These are phyloP conservation scores for Citrus sp. DNA, from an alignment of 345 rosid genomes.

Conservation along the genomic window DNA sequence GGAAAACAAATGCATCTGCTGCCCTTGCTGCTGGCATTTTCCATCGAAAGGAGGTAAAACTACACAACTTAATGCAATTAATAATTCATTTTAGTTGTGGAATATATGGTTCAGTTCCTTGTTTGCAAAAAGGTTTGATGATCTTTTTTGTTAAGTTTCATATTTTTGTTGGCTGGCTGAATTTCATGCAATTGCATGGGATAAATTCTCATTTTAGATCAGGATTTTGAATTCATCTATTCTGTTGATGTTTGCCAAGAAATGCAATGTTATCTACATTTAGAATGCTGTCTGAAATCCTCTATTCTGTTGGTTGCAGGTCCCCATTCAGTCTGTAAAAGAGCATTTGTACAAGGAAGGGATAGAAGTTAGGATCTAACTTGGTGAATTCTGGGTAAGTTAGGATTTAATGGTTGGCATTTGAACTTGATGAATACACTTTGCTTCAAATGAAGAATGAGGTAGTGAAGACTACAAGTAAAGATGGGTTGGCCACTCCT, in stretches of 20 bases:
- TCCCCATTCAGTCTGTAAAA: slow-evolving; percentile 73
- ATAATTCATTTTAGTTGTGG: neutral
- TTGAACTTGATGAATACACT: too few relatives aligned
- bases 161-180: neutral
- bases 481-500: too few relatives aligned
- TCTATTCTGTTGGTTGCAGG: slow-evolving; percentile 44
- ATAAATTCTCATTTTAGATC: neutral
- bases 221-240: neutral
- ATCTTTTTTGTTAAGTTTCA: neutral
- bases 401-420: too few relatives aligned
- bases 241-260: neutral
- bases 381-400: neutral
- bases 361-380: slow-evolving; percentile 73
- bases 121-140: neutral
- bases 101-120: neutral
- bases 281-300: neutral
- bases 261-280: neutral
- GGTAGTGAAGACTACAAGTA: too few relatives aligned
- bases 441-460: too few relatives aligned
- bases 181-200: neutral
- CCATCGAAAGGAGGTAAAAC: slow-evolving; percentile 85
- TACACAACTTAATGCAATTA: neutral
- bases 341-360: slow-evolving; percentile 62
- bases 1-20: slow-evolving; percentile 80
- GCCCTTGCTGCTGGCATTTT: slow-evolving; percentile 99